These are phyloP conservation scores for Fimicolochytrium jonesii DNA, from an alignment of 192 early-diverging fungal genomes.

Conservation along the genomic window DNA sequence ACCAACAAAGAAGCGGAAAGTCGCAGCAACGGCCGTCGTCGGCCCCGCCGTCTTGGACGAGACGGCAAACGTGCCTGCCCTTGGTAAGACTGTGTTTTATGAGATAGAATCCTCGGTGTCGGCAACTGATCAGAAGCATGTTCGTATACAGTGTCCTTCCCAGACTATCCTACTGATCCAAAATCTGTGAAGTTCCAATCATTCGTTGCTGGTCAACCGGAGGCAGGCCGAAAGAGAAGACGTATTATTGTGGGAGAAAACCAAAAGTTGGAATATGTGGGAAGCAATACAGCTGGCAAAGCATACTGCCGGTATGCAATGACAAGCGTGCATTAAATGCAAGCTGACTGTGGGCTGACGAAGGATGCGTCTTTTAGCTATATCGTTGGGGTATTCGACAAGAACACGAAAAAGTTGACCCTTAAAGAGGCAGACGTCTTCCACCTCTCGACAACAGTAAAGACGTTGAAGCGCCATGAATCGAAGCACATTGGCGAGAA, in stretches of 20 bases:
- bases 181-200: constrained; percentile 5
- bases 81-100: background rate
- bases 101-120: background rate
- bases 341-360: background rate
- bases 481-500: constrained; percentile 46
- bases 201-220: background rate
- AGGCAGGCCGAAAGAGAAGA: constrained; percentile 9
- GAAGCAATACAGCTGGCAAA: constrained; percentile 40
- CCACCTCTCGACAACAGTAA: constrained; percentile 63
- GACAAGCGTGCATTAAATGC: background rate
- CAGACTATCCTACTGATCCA: constrained; percentile 15
- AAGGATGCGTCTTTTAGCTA: constrained; percentile 48
- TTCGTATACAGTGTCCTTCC: constrained; percentile 14
- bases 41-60: background rate
- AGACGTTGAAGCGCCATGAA: constrained; percentile 56
- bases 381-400: constrained; percentile 76
- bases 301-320: constrained; percentile 13
- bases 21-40: background rate
- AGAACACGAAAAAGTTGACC: constrained; percentile 60
- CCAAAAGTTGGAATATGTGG: constrained; percentile 71
- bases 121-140: background rate
- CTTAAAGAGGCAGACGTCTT: constrained; percentile 65
- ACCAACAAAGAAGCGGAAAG: background rate
- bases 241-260: constrained; percentile 63
- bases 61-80: background rate